Conservation (phyloP, 2,329 filamentous ascomycete genomes). For the Bisporella sp. region DNA sequence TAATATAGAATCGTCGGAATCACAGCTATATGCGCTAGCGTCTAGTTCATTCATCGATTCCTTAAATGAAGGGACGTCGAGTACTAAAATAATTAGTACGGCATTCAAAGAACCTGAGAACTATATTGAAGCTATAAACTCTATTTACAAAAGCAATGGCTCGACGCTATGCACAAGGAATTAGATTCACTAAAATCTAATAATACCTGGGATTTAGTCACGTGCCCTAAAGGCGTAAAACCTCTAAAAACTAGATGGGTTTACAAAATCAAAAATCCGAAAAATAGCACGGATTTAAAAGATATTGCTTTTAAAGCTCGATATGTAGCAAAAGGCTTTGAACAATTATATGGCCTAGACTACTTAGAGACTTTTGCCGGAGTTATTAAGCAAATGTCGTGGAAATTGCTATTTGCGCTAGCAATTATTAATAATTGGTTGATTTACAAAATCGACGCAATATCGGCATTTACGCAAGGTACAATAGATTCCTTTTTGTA, state of each 20-base stretch:
- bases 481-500: not conserved
- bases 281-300: not conserved
- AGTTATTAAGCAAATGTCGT: not conserved
- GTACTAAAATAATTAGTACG: not conserved
- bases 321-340: conserved; percentile 1
- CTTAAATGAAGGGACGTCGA: not conserved
- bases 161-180: not conserved
- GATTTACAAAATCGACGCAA: not conserved
- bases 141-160: not conserved
- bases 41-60: not conserved
- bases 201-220: not conserved
- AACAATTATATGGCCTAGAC: not conserved
- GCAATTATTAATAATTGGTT: not conserved
- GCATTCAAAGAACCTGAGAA: not conserved
- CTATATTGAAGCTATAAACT: not conserved
- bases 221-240: not conserved
- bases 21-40: not conserved
- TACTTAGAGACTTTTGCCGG: not conserved
- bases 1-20: too few relatives aligned
- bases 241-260: not conserved
- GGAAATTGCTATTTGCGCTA: not conserved
- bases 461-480: not conserved
- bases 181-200: not conserved
- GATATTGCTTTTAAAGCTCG: not conserved
- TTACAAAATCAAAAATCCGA: not conserved